phyloP scores from a whole-genome alignment of 768 basidiomycete species.

The Naganishia vishniacii region DNA sequence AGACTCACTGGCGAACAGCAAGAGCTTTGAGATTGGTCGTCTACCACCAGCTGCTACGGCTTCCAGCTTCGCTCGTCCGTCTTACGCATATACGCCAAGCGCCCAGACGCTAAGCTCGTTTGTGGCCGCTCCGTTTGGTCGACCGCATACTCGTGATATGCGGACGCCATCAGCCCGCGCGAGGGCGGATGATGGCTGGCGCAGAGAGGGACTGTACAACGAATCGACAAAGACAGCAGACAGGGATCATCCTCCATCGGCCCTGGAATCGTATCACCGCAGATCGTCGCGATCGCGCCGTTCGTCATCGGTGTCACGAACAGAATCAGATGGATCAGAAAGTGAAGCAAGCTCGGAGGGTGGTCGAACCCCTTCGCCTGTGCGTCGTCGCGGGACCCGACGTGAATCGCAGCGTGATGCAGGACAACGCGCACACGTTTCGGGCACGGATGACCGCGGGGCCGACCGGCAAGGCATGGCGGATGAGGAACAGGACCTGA shows the following conservation, averaged over 20 bases:
- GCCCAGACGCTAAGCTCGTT: constrained; percentile 2
- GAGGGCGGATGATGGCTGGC: not conserved
- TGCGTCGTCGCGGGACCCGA: not conserved
- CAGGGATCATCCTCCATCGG: not conserved
- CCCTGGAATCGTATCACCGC: not conserved
- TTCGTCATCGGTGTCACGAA: not conserved
- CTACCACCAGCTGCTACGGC: constrained; percentile 2
- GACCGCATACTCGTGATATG: not conserved
- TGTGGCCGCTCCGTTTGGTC: constrained; percentile 13
- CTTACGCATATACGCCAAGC: not conserved
- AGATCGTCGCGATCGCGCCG: constrained; percentile 17
- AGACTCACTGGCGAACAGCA: not conserved
- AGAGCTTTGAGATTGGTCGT: constrained; percentile 1
- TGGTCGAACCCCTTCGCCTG: constrained; percentile 1
- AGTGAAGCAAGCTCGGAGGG: not conserved
- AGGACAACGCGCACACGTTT: no score
- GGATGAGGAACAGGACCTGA: not conserved
- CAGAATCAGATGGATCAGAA: not conserved
- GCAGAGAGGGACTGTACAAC: not conserved
- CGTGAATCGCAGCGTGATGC: not conserved
- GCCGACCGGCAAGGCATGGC: not conserved
- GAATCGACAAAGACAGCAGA: not conserved
- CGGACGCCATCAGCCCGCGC: not conserved
- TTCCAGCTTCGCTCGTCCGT: not conserved
- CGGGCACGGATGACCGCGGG: not conserved